Base-by-base conservation (phyloP, 164 flowering plant genomes). In the Tetracentron sinense region DNA sequence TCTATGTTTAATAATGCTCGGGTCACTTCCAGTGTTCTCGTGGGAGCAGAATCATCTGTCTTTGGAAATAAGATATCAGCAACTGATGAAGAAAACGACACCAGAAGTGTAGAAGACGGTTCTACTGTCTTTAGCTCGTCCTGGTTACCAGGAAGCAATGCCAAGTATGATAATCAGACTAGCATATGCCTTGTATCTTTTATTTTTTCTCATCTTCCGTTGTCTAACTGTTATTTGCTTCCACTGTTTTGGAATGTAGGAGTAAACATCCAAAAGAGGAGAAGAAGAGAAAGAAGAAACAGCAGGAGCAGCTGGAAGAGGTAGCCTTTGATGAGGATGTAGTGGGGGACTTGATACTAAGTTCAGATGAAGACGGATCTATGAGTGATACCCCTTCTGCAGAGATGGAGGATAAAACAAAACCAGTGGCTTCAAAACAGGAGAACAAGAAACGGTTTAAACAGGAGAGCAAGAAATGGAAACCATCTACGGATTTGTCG, bases 131-230 rank as follows among this genome's bases (percentile, higher is more conserved):
- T 92, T 66, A 82, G 69, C 74, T 81, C 92, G 53, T 72, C 83
- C 25, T 92, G 96, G 96, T 75, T 86, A 67, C 97, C 95, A 0
- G 83, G 87, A 72, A 65, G 65, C 7, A 72, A 75, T 59, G 47
- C 86, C 58, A 81, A 78, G 94, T 89, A 85, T 35, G 81, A 31
- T 60, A 48, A 67, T 50, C 15, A 20, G 60, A 27, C 16, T 30
- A 10, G 51, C 21, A 25, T 44, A 19, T 57, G 21, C n/a, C 23
- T 47, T 14, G 25, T 2, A 5, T 56, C 14, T 15, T 48, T 42
- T 68, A 14, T 67, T 21, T 11, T 16, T 35, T 4, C 16, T 22
- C 1, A 53, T 42, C 8, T 62, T 28, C 28, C 21, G 17, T 42
- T 51, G 16, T 6, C 19, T 23, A 15, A 27, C 29, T 31, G 30